Percentiles rank a stretch among this genome's conserved stretches.
These are phyloP conservation scores for Aureobasidium musti DNA, from an alignment of 2,329 filamentous ascomycete genomes.

Conservation along the genomic window DNA sequence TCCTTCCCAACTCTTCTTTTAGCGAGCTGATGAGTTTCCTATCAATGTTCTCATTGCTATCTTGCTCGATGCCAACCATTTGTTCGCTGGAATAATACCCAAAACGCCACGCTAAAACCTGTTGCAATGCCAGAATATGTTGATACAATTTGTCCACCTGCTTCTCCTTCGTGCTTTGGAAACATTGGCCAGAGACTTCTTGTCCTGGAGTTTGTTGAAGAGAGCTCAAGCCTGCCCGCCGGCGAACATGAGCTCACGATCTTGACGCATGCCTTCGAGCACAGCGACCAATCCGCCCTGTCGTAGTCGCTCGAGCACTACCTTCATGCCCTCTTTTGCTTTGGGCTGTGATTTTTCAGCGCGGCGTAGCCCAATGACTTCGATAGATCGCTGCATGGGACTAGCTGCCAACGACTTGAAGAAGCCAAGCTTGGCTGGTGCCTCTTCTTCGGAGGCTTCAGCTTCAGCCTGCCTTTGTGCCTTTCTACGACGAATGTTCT, in stretches of 20 bases:
- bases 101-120: conserved; percentile 23
- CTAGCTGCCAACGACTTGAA: conserved; percentile 66
- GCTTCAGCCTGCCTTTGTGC: conserved; percentile 44
- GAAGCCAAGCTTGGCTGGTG: conserved; percentile 56
- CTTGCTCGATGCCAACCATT: background rate
- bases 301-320: conserved; percentile 72
- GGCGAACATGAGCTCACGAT: conserved; percentile 45
- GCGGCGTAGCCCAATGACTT: conserved; percentile 73
- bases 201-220: background rate
- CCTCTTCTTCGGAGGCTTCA: conserved; percentile 48
- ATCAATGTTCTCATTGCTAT: background rate
- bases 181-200: background rate
- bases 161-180: background rate
- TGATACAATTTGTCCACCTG: conserved; percentile 24
- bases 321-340: conserved; percentile 78
- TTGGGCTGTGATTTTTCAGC: conserved; percentile 77
- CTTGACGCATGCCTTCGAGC: conserved; percentile 68
- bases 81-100: background rate
- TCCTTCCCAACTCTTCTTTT: background rate
- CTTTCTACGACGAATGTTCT: conserved; percentile 62
- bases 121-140: conserved; percentile 13
- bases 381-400: conserved; percentile 76
- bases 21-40: background rate
- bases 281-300: conserved; percentile 67
- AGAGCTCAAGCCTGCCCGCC: conserved; percentile 4